Evolutionary conservation across 225 moss, liverwort and hornwort species (phyloP).

Genomic region (Takakia lepidozioides): DNA sequence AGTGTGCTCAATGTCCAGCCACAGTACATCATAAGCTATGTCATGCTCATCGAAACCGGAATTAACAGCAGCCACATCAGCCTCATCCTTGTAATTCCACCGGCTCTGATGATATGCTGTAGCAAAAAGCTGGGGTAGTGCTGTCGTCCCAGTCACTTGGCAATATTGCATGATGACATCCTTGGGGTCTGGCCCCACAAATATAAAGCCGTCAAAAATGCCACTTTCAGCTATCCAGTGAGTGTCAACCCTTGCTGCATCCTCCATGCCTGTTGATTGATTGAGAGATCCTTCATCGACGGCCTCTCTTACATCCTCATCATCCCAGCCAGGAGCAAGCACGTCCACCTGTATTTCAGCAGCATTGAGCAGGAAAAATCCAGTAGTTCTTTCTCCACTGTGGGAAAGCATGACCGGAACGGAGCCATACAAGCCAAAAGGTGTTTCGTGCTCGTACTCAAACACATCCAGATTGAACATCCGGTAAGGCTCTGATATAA

Average conservation of each 20-base stretch:
- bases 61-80: slow-evolving; percentile 83
- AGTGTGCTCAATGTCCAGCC: slow-evolving; percentile 99
- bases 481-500: slow-evolving; percentile 80
- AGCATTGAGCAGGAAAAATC: slow-evolving; percentile 91
- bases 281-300: slow-evolving; percentile 17
- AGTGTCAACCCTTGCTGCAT: slow-evolving; percentile 51
- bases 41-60: slow-evolving; percentile 87
- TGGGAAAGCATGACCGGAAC: slow-evolving; percentile 84
- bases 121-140: slow-evolving; percentile 84
- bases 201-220: slow-evolving; percentile 78
- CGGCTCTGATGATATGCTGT: slow-evolving; percentile 95
- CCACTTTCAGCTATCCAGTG: slow-evolving; percentile 97
- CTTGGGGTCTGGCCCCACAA: slow-evolving; percentile 96
- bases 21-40: slow-evolving; percentile 91
- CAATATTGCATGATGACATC: slow-evolving; percentile 87
- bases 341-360: slow-evolving; percentile 98
- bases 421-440: slow-evolving; percentile 89
- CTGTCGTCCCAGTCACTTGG: slow-evolving; percentile 70
- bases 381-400: slow-evolving; percentile 48
- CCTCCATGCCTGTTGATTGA: slow-evolving; percentile 16
- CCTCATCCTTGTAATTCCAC: slow-evolving; percentile 99
- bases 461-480: slow-evolving; percentile 94
- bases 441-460: slow-evolving; percentile 77
- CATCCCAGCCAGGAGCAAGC: slow-evolving; percentile 72
- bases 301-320: slow-evolving; percentile 13